Percentiles rank a stretch among this genome's conserved stretches.
Evolutionary conservation across 139 green algal species (phyloP).

Genomic region (Chlamydomonas incerta): DNA sequence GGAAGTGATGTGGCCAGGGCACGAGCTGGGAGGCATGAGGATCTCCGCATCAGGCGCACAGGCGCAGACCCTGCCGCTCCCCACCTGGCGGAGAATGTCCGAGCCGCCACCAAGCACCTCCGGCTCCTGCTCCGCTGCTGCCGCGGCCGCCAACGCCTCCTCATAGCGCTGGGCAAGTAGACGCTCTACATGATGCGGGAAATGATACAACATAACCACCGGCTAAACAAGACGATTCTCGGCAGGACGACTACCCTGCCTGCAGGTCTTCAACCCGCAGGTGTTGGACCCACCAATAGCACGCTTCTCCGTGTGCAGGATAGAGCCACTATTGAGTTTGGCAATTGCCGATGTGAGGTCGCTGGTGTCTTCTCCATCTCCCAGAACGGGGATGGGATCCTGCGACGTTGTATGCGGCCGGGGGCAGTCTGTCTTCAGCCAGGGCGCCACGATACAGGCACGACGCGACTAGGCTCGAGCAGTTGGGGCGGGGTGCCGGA

Average conservation of each 20-base stretch:
- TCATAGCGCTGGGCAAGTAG: conserved; percentile 41
- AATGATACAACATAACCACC: too few species aligned
- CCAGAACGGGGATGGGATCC: background rate
- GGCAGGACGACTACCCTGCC: too few species aligned
- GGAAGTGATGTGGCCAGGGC: too few species aligned
- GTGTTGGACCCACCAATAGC: background rate
- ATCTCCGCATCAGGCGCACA: too few species aligned
- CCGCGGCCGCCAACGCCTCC: conserved; percentile 22
- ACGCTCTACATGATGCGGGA: conserved; percentile 9
- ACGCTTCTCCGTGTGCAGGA: conserved; percentile 39
- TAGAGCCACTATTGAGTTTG: conserved; percentile 26
- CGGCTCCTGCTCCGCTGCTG: background rate
- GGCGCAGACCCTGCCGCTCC: background rate
- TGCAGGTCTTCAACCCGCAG: too few species aligned
- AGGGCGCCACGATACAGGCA: background rate
- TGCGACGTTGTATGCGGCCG: background rate
- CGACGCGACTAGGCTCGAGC: background rate
- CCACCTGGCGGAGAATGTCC: conserved; percentile 7
- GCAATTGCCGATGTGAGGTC: conserved; percentile 26
- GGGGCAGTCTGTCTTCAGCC: background rate
- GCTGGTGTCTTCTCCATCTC: background rate
- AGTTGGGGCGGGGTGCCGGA: background rate
- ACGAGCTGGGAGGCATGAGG: too few species aligned
- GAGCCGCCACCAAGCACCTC: background rate
- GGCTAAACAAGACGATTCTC: too few species aligned